Conservation (phyloP, 1,284 basidiomycete species). For the Trametes hirsuta region DNA sequence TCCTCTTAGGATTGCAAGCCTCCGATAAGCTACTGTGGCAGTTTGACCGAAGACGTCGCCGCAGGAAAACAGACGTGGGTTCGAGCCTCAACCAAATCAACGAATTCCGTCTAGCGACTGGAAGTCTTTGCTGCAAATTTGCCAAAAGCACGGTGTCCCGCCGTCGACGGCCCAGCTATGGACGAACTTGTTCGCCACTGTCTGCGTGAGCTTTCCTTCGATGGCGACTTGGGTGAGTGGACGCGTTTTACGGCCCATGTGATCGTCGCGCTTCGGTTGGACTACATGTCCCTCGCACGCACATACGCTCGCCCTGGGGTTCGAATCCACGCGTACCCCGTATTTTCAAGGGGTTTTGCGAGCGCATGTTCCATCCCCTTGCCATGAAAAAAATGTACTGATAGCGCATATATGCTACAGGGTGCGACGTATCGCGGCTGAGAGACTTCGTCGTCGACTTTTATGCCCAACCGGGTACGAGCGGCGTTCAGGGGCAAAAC, state of each 20-base stretch:
- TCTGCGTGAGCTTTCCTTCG: constrained; percentile 77
- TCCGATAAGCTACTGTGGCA: background rate
- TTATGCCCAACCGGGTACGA: constrained; percentile 41
- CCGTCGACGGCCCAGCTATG: constrained; percentile 41
- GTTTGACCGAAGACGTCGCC: too few species aligned
- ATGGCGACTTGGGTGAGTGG: constrained; percentile 76
- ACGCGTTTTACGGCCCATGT: constrained; percentile 19
- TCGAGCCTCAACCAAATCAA: background rate
- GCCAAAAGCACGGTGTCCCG: background rate
- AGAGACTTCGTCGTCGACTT: constrained; percentile 70
- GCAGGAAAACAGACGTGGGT: background rate
- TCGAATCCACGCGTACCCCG: constrained; percentile 36
- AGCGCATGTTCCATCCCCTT: background rate
- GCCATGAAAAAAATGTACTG: background rate
- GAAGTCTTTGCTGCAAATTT: background rate
- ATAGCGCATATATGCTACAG: constrained; percentile 40
- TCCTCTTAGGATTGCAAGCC: background rate
- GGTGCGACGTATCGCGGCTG: constrained; percentile 71
- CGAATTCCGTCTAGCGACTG: too few species aligned
- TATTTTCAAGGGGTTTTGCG: constrained; percentile 6
- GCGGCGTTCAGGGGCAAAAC: constrained; percentile 49
- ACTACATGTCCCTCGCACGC: constrained; percentile 3
- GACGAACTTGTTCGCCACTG: constrained; percentile 78
- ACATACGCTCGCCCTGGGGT: constrained; percentile 33
- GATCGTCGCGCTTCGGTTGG: constrained; percentile 9